Conservation (phyloP, 179 eudicot genomes). For the Vitellaria paradoxa region DNA sequence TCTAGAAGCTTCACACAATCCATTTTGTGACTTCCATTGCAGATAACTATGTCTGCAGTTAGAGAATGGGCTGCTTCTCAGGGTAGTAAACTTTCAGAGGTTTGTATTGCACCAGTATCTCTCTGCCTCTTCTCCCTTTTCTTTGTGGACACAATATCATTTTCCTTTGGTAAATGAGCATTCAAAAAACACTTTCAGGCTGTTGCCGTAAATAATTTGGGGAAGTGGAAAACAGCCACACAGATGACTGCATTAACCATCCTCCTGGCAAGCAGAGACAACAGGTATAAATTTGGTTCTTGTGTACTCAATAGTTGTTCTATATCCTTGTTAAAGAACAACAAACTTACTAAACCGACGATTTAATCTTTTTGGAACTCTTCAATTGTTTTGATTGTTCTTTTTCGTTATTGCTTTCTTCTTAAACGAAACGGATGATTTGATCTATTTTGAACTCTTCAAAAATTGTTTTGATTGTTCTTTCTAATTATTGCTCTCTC, state of each 20-base stretch:
- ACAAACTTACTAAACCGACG: no score
- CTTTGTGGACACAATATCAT: constrained; percentile 5
- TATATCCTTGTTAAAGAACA: not conserved
- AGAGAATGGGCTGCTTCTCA: constrained; percentile 99
- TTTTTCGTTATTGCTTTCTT: no score
- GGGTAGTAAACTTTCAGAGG: constrained; percentile 81
- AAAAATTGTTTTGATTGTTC: no score
- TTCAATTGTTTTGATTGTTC: no score
- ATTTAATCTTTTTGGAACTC: no score
- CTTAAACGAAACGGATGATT: no score
- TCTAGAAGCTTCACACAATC: not conserved
- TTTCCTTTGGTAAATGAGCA: not conserved
- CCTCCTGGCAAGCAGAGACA: constrained; percentile 76
- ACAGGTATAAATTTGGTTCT: constrained; percentile 50
- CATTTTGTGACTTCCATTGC: constrained; percentile 19
- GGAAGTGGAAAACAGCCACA: constrained; percentile 99
- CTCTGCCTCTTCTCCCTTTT: not conserved
- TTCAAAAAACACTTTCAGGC: constrained; percentile 50
- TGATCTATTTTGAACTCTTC: no score
- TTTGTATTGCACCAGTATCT: constrained; percentile 20
- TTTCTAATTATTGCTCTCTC: no score
- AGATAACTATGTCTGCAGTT: constrained; percentile 99
- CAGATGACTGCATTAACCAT: constrained; percentile 92
- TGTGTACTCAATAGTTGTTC: not conserved
- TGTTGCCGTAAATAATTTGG: constrained; percentile 95